A percentile compares a stretch with the other conserved stretches of the same genome.
These are phyloP conservation scores for Chlamydomonas sphaeroides DNA, from an alignment of 139 green algal genomes.

Conservation along the genomic window DNA sequence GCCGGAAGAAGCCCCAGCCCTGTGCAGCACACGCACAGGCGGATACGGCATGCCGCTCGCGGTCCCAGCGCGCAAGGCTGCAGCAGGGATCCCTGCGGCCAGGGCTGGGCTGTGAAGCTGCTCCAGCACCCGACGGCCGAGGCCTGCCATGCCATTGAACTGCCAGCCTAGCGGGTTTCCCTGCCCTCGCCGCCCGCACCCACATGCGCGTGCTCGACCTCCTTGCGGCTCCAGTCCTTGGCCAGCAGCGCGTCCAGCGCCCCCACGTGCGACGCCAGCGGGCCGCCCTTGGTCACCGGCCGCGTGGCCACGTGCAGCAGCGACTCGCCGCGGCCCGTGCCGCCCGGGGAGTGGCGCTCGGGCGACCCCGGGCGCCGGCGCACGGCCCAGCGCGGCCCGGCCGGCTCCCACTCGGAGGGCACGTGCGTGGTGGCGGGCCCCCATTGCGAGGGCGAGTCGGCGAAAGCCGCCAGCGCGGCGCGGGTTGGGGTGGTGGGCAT, in stretches of 20 bases:
- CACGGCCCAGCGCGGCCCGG: neutral
- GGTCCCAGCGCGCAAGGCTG: no score
- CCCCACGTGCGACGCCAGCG: neutral
- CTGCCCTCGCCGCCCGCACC: no score
- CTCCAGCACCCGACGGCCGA: no score
- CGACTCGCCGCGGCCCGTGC: no score
- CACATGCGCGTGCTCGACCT: constrained; percentile 34
- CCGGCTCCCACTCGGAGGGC: neutral
- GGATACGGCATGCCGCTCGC: no score
- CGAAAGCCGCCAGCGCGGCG: no score
- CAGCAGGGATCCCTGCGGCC: no score
- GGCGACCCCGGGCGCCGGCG: neutral
- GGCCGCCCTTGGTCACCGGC: neutral
- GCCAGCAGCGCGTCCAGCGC: constrained; percentile 9
- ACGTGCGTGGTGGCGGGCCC: constrained; percentile 5
- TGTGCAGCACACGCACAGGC: neutral
- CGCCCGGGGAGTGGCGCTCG: neutral
- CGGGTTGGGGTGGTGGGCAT: neutral
- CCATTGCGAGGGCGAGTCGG: neutral
- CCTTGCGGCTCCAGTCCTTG: neutral
- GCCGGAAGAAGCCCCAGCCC: constrained; percentile 26
- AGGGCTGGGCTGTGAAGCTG: no score
- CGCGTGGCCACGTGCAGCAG: constrained; percentile 4
- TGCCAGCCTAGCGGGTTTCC: neutral
- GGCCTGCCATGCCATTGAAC: neutral